phyloP scores from a whole-genome alignment of 208 protist species.

The Trypanosoma brucei region DNA sequence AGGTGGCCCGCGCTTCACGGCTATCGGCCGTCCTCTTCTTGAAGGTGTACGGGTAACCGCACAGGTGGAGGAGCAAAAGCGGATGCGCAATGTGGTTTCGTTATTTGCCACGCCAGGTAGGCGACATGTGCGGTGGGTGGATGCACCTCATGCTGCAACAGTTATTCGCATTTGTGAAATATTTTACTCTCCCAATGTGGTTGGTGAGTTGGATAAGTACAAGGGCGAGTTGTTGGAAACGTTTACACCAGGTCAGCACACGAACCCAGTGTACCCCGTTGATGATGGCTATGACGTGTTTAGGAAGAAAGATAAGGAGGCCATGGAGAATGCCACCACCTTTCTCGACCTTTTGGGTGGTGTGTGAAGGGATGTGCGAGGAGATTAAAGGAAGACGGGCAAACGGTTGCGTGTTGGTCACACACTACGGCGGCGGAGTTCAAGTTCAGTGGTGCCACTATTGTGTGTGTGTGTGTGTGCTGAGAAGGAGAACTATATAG shows the following conservation, averaged over 20 bases:
- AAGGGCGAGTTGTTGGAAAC: conserved; percentile 37
- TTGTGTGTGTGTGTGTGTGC: too few relatives aligned
- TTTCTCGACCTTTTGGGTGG: conserved; percentile 62
- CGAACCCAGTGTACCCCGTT: conserved; percentile 55
- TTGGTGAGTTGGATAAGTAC: conserved; percentile 87
- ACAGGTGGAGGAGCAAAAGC: conserved; percentile 88
- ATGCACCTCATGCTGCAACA: conserved; percentile 75
- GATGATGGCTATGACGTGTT: conserved; percentile 69
- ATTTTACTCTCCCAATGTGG: conserved; percentile 58
- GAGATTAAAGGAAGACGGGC: too few relatives aligned
- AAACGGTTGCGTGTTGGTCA: too few relatives aligned
- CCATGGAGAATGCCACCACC: conserved; percentile 52
- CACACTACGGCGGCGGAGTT: too few relatives aligned
- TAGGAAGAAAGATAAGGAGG: conserved; percentile 50
- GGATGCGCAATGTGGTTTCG: conserved; percentile 84
- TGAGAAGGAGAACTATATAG: too few relatives aligned
- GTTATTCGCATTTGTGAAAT: conserved; percentile 77
- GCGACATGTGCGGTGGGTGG: conserved; percentile 63
- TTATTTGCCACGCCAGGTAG: conserved; percentile 67
- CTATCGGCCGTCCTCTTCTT: conserved; percentile 83
- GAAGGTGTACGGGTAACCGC: conserved; percentile 56
- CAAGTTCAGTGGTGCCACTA: too few relatives aligned
- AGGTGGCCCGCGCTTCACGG: conserved; percentile 78
- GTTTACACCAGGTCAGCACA: conserved; percentile 39
- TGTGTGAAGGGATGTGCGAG: conserved; percentile 1